Evolutionary conservation across 176 grass and related monocot genomes (phyloP).

Genomic region (Echinochloa phyllopogon): DNA sequence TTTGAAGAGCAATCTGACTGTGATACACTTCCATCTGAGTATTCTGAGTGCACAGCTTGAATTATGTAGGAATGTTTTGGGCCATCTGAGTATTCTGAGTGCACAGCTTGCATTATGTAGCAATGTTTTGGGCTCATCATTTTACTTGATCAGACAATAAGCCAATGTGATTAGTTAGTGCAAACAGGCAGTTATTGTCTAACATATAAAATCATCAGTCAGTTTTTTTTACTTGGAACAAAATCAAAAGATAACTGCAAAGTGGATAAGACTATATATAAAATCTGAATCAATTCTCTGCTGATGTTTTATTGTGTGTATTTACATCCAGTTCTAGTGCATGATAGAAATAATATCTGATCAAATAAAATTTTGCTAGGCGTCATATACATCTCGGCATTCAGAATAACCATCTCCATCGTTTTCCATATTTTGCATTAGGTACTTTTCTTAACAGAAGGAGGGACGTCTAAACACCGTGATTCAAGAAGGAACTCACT

Average conservation of each 20-base stretch:
- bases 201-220: neutral
- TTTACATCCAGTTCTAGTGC: conserved; percentile 1
- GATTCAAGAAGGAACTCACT: conserved; percentile 86
- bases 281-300: neutral
- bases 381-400: neutral
- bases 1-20: neutral
- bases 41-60: conserved; percentile 4
- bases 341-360: neutral
- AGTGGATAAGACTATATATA: conserved; percentile 11
- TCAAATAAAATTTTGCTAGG: neutral
- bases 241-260: neutral
- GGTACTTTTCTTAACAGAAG: conserved; percentile 91
- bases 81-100: no score
- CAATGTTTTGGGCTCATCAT: neutral
- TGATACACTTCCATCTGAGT: neutral
- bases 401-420: neutral
- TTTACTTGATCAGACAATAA: neutral
- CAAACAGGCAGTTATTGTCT: neutral
- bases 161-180: neutral
- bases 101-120: neutral
- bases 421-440: conserved; percentile 42
- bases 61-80: neutral
- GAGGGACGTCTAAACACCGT: conserved; percentile 51
- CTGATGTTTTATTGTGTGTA: neutral
- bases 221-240: neutral